These are phyloP conservation scores for Rhypophila decipiens DNA, from an alignment of 495 filamentous ascomycete species.

Conservation along the genomic window DNA sequence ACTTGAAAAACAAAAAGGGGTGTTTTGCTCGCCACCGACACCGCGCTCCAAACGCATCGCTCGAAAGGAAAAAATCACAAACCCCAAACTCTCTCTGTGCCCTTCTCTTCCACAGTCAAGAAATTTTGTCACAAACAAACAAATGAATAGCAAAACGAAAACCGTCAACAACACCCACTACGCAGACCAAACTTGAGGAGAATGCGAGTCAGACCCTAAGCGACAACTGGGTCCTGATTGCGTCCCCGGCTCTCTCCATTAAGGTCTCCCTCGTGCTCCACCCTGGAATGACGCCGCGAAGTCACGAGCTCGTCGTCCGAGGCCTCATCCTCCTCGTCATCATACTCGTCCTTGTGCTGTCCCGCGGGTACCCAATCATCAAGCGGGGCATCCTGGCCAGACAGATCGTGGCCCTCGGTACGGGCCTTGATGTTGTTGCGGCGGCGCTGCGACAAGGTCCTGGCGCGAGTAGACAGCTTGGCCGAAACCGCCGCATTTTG, in stretches of 20 bases:
- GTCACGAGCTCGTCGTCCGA: conserved; percentile 47
- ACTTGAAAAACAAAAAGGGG: too few species aligned
- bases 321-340: conserved; percentile 46
- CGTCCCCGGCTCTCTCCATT: conserved; percentile 44
- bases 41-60: too few species aligned
- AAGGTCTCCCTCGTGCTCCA: conserved; percentile 36
- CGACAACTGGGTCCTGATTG: conserved; percentile 26
- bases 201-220: conserved; percentile 15
- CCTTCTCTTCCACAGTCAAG: too few species aligned
- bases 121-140: too few species aligned
- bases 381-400: conserved; percentile 75
- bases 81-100: too few species aligned
- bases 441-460: conserved; percentile 79
- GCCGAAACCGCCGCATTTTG: conserved; percentile 82
- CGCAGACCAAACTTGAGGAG: too few species aligned
- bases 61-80: too few species aligned
- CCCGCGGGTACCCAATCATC: conserved; percentile 83
- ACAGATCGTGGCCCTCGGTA: conserved; percentile 57
- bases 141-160: too few species aligned
- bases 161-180: too few species aligned
- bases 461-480: conserved; percentile 75
- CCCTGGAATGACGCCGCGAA: conserved; percentile 33
- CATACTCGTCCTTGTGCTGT: conserved; percentile 59
- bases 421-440: conserved; percentile 61
- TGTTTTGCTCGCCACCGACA: too few species aligned